Base-by-base conservation (phyloP, 305 asterid genomes). In the Fraxinus dipetala region DNA sequence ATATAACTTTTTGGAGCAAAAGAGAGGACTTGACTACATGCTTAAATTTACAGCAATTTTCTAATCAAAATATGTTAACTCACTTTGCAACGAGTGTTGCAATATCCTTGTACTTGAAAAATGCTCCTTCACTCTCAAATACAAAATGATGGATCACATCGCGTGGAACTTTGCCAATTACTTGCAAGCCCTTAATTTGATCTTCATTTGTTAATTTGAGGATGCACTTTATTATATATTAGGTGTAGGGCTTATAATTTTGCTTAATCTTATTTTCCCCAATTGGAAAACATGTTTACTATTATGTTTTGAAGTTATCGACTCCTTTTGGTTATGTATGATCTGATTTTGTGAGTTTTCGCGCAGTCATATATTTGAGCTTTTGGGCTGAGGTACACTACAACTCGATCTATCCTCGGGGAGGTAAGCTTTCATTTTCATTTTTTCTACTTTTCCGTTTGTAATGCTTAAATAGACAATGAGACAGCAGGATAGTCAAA, bases 331-430 rank as follows among this genome's bases (percentile, higher is more conserved):
- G 24, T 54, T n/a, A 59, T 59, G 70, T 18, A 59, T 22, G 11
- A 59, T 59, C 70, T 76, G 1, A 38, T 78, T 76, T 5, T 34
- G 40, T 18, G 63, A 51, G 32, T 61, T 38, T 61, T 61, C 67
- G 14, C 84, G 89, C 95, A 95, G 99, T 90, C 61, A 87, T 93
- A 76, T 88, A 85, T 82, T 84, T 95, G 89, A 95, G 99, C 83
- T 95, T 95, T 81, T 95, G 99, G 99, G 98, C 99, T 5, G 99
- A 95, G 91, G 99, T 95, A 43, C 99, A 95, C 87, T 95, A 95
- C 91, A 92, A 95, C 94, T 94, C 99, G 16, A 91, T 95, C 82
- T 94, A 95, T 85, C 98, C 98, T 18, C 90, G 83, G 56, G 97
- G 92, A 91, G 99, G 99, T 95, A 90, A 75, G 73, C 16, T 48